These are phyloP conservation scores for Cutaneotrichosporon mucoides DNA, from an alignment of 1,284 basidiomycete species.

Conservation along the genomic window DNA sequence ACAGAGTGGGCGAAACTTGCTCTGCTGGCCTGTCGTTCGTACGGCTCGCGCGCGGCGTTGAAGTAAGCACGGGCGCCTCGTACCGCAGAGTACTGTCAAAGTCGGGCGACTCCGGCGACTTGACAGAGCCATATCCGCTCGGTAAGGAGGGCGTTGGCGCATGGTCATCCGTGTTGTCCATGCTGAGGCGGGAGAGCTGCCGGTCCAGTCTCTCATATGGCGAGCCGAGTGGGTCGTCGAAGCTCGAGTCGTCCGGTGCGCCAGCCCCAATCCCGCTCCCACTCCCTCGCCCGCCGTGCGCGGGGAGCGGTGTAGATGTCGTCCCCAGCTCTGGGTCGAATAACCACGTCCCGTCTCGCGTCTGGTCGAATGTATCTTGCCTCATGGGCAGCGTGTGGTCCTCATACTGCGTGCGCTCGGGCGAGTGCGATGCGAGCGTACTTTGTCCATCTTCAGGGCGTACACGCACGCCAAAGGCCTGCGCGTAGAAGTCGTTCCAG, in stretches of 20 bases:
- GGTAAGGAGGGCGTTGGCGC: slow-evolving; percentile 40
- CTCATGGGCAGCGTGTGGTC: slow-evolving; percentile 34
- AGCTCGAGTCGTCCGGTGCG: slow-evolving; percentile 49
- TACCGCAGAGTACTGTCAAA: background rate
- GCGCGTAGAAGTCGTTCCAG: slow-evolving; percentile 91
- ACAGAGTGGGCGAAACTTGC: background rate
- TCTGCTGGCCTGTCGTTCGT: background rate
- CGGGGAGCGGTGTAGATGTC: slow-evolving; percentile 32
- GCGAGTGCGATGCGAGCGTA: background rate
- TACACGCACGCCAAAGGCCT: slow-evolving; percentile 10
- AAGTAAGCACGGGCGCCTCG: background rate
- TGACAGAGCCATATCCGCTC: slow-evolving; percentile 24
- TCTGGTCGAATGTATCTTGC: slow-evolving; percentile 16
- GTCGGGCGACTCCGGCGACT: background rate
- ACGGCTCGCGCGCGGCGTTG: background rate
- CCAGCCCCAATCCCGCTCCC: slow-evolving; percentile 8
- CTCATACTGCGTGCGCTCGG: slow-evolving; percentile 23
- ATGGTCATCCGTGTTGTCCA: slow-evolving; percentile 36
- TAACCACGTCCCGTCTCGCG: slow-evolving; percentile 24
- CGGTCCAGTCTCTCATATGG: slow-evolving; percentile 69
- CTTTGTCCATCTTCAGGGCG: slow-evolving; percentile 11
- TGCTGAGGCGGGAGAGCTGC: slow-evolving; percentile 53
- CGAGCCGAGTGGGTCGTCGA: slow-evolving; percentile 66
- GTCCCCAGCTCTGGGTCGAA: slow-evolving; percentile 27
- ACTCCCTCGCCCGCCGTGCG: too few relatives aligned